These are phyloP conservation scores for Rhodomyrtus psidioides DNA, from an alignment of 441 rosid genomes.

Conservation along the genomic window DNA sequence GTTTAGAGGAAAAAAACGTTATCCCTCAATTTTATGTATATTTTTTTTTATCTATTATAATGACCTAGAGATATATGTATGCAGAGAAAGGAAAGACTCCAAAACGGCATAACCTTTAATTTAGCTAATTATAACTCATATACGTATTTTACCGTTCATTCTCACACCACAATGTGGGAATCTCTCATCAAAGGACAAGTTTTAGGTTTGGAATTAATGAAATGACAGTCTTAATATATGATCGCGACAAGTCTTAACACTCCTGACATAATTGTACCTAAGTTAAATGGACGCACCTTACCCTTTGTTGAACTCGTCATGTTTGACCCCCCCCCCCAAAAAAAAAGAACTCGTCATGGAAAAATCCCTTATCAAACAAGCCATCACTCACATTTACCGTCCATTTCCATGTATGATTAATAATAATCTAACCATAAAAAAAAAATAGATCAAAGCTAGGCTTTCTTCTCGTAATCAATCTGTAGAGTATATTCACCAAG, in stretches of 20 bases:
- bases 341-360: too few species aligned
- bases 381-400: not conserved
- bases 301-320: not conserved
- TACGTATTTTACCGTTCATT: too few species aligned
- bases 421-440: not conserved
- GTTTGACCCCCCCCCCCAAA: not conserved
- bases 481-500: not conserved
- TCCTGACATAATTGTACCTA: not conserved
- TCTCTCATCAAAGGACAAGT: accelerated
- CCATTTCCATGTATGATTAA: not conserved
- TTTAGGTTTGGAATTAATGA: not conserved
- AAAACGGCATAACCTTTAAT: too few species aligned
- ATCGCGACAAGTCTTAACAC: not conserved
- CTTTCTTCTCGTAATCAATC: not conserved
- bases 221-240: not conserved
- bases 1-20: too few species aligned
- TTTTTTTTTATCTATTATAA: too few species aligned
- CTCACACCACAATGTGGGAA: not conserved
- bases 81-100: too few species aligned
- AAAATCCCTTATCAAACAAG: not conserved
- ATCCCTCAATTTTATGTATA: too few species aligned
- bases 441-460: not conserved
- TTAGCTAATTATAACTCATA: too few species aligned
- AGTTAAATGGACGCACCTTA: not conserved
- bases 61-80: too few species aligned